Evolutionary conservation across 1,284 basidiomycete species (phyloP), one percentile per base, ranked within the genome.

Genomic region (Leccinum fallax): DNA sequence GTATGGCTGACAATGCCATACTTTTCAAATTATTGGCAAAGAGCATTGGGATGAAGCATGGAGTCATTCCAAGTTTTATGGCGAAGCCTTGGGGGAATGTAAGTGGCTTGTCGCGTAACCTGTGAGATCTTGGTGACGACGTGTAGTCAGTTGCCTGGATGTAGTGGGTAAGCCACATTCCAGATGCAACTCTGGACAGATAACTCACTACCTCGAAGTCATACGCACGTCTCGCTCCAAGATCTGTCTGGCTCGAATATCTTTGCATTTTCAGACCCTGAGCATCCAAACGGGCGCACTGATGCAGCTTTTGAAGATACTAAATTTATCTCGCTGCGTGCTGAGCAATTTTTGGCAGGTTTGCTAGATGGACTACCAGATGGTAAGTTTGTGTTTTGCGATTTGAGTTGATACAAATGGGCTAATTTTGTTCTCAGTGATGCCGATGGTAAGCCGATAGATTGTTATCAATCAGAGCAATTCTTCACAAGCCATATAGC

Each of bases 11-110:
- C 72, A 98, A 97, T 73, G 95, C 95, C 0, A 85, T 90, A 57
- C 78, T 98, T 48, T 98, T 95, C 86, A 99, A 99, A 76, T 93
- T 91, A 68, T 78, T 94, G 13, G 93, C 94, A 6, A 98, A 98
- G 80, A 95, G 93, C 65, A 77, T 97, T 3, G 96, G 96, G 0
- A 94, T 97, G 84, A 88, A 91, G 74, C 83, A 92, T 66, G 92
- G 91, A 8, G 84, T 99, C 59, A 84, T 94, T 54, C 96, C 96
- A 0, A 97, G 94, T 61, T 99, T 99, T 76, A 98, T 99, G 97
- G 96, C 97, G 0, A 98, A 98, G 71, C 97, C 96, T 24, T 96
- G 92, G 90, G 89, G 87, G 55, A 88, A 93, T 71, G 94, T 95
- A 71, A 73, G 89, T 80, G 34, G 19, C 1, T 60, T 43, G 11